These are phyloP conservation scores for Sequoiadendron giganteum DNA, from an alignment of 75 land plant genomes.

Conservation along the genomic window DNA sequence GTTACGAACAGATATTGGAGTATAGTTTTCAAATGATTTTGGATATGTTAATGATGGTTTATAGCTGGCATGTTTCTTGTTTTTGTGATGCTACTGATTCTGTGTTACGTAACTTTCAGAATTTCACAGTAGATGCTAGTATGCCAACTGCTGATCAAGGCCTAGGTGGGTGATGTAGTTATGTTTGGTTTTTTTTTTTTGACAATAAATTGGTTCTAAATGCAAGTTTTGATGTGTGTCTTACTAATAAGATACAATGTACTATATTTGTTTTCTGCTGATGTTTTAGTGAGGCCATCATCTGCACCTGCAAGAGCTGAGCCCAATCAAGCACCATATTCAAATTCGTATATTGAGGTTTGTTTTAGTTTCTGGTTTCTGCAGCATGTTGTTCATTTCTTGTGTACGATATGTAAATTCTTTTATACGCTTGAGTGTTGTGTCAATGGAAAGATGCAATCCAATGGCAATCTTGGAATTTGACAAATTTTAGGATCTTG, in stretches of 20 bases:
- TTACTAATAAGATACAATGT: background rate
- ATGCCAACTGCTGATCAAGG: background rate
- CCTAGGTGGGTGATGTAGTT: background rate
- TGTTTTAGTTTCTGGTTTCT: background rate
- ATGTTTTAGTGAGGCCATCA: background rate
- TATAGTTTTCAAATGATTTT: background rate
- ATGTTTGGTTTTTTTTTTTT: background rate
- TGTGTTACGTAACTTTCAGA: background rate
- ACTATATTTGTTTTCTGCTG: background rate
- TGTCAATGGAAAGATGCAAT: background rate
- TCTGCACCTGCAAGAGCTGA: conserved; percentile 9
- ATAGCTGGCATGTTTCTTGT: background rate
- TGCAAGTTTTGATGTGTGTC: background rate
- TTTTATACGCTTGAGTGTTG: background rate
- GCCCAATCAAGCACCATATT: conserved; percentile 6
- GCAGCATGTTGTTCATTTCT: background rate
- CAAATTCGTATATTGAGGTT: conserved; percentile 6
- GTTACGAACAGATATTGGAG: background rate
- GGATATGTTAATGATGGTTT: background rate
- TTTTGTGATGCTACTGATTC: background rate
- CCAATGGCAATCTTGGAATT: background rate
- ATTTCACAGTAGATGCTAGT: background rate
- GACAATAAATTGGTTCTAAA: background rate
- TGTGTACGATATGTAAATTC: background rate
- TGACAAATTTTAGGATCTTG: background rate